phyloP scores from a whole-genome alignment of 164 flowering plant genomes.

The Aristolochia californica region DNA sequence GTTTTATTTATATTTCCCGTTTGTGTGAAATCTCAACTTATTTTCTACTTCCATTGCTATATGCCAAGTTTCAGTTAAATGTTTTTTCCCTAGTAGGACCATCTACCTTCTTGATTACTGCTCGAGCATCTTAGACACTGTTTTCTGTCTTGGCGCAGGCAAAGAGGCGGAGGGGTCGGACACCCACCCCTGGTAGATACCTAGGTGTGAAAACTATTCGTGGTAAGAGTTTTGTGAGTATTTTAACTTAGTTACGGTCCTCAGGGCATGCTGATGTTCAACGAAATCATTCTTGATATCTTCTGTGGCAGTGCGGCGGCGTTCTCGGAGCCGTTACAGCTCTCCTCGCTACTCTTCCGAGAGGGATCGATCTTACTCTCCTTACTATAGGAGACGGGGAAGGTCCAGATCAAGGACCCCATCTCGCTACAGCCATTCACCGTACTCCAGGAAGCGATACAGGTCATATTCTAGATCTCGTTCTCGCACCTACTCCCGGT shows the following conservation, averaged over 20 bases:
- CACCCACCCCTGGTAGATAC: constrained; percentile 87
- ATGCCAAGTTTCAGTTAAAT: background rate
- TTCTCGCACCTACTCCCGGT: background rate
- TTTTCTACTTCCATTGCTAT: background rate
- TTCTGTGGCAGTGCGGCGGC: constrained; percentile 3
- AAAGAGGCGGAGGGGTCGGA: constrained; percentile 66
- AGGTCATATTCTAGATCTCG: background rate
- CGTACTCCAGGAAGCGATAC: constrained; percentile 2
- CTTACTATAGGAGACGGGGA: background rate
- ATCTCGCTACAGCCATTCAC: constrained; percentile 2
- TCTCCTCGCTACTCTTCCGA: constrained; percentile 1
- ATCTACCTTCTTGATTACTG: too few species aligned
- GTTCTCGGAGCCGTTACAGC: constrained; percentile 3
- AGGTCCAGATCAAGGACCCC: constrained; percentile 3
- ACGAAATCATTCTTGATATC: background rate
- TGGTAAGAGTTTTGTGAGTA: constrained; percentile 28
- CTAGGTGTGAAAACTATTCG: constrained; percentile 50
- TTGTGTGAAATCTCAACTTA: background rate
- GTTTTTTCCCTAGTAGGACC: too few species aligned
- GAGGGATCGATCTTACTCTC: constrained; percentile 10
- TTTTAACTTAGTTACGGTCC: background rate
- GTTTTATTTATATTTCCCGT: background rate
- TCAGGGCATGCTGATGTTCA: background rate
- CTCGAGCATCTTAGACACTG: too few species aligned
- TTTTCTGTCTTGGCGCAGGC: constrained; percentile 27